A percentile compares a stretch with the other conserved stretches of the same genome.
Conservation (phyloP, 1,284 basidiomycete genomes). For the Heterobasidion annosum region DNA sequence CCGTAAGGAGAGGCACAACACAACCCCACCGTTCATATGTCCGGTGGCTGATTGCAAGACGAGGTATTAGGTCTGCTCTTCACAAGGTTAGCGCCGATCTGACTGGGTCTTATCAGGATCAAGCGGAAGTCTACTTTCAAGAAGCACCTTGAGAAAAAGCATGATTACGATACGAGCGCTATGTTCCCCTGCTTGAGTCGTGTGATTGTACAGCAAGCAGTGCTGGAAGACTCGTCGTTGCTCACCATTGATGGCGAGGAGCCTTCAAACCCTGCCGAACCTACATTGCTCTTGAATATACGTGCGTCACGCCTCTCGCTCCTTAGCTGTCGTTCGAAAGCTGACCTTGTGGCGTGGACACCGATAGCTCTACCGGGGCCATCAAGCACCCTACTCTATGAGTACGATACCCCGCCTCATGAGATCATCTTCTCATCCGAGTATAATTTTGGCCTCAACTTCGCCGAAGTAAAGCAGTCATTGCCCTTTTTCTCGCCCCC, state of each 20-base stretch:
- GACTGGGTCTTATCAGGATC: constrained; percentile 30
- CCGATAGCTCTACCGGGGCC: too few species aligned
- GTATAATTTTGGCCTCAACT: not conserved
- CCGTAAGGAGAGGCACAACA: constrained; percentile 43
- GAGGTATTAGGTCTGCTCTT: constrained; percentile 22
- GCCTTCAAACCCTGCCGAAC: not conserved
- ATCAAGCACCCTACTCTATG: too few species aligned
- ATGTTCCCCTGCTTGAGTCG: too few species aligned
- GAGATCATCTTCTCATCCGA: not conserved
- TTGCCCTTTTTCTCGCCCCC: not conserved
- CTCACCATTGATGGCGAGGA: not conserved
- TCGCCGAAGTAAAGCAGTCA: not conserved
- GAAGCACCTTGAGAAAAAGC: constrained; percentile 31
- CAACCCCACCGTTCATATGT: constrained; percentile 33
- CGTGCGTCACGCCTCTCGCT: not conserved
- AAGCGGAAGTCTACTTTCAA: constrained; percentile 52
- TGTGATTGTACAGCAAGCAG: too few species aligned
- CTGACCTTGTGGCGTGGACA: too few species aligned
- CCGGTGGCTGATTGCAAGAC: constrained; percentile 32
- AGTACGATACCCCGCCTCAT: too few species aligned
- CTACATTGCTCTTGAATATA: not conserved
- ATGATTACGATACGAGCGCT: constrained; percentile 19
- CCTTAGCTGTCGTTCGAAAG: not conserved
- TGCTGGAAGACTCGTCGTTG: constrained; percentile 2
- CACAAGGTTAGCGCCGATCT: not conserved